Conservation (phyloP, 1,284 basidiomycete genomes). For the Ganoderma lingzhi region DNA sequence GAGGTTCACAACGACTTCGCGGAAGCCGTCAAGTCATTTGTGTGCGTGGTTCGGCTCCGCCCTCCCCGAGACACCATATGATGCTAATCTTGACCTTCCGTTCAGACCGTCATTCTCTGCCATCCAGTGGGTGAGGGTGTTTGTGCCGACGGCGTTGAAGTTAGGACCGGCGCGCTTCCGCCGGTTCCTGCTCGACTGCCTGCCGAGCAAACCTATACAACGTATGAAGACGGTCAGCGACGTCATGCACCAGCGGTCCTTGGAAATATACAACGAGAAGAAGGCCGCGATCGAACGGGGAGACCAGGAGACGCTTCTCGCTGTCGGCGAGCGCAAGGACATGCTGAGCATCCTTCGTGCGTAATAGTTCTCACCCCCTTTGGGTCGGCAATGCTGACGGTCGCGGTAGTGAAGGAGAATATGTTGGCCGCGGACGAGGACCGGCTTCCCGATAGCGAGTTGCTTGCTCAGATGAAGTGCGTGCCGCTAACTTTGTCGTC, state of each 20-base stretch:
- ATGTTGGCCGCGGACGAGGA: slow-evolving; percentile 32
- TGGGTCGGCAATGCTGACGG: background rate
- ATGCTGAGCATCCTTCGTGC: slow-evolving; percentile 40
- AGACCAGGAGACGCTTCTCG: slow-evolving; percentile 34
- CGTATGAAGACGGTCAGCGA: slow-evolving; percentile 27
- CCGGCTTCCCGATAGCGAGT: slow-evolving; percentile 35
- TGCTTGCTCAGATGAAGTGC: slow-evolving; percentile 36
- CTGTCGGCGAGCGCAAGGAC: slow-evolving; percentile 40
- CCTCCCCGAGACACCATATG: background rate
- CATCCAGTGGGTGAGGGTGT: background rate
- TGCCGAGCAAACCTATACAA: slow-evolving; percentile 30
- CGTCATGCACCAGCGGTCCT: slow-evolving; percentile 24
- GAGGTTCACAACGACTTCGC: slow-evolving; percentile 34
- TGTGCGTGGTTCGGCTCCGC: slow-evolving; percentile 30
- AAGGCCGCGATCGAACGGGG: slow-evolving; percentile 32
- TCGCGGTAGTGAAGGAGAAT: slow-evolving; percentile 32
- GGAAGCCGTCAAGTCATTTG: slow-evolving; percentile 39
- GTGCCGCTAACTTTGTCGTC: slow-evolving; percentile 5
- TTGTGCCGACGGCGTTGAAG: slow-evolving; percentile 17
- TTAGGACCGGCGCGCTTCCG: slow-evolving; percentile 30
- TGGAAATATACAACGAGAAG: slow-evolving; percentile 32
- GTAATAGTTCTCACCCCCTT: slow-evolving; percentile 1
- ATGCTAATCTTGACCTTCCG: background rate
- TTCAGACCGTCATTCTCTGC: background rate
- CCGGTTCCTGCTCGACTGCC: slow-evolving; percentile 23